Base-by-base conservation (phyloP, 1,139 yeast species). In the Blastobotrys malaysiensis region DNA sequence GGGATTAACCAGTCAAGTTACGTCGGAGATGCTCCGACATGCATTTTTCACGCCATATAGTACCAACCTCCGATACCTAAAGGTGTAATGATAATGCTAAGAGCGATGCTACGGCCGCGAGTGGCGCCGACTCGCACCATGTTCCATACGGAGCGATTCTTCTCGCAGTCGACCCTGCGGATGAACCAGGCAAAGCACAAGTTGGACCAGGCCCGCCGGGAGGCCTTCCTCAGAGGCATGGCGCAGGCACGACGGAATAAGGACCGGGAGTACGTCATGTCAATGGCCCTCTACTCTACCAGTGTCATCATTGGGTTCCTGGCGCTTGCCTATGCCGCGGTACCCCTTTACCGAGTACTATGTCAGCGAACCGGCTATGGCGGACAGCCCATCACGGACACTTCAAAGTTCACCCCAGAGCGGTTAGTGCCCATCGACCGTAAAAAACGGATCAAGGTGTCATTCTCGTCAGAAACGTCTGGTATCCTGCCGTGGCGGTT, bases 341-440 rank as follows among this genome's bases (percentile, higher is more conserved):
- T 95, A 9, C 98, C 99, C 2, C 73, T 95, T 19, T 95, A 95
- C 69, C 76, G 97, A 61, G 91, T 93, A 19, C 78, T 95, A 48
- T 95, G 99, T 75, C 89, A 91, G 64, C 81, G 96, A 71, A 91
- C 97, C 0, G 99, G 99, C 0, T 93, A 87, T 80, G 97, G 93
- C 51, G 99, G 99, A 49, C 83, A 85, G 9, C 98, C 99, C 14
- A 86, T 91, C 62, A 90, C 97, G 0, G 99, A 93, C 67, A 73
- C 78, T 46, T 70, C 84, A 14, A 83, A 80, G 63, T 88, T 93
- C 70, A 88, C 97, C 0, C 83, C 91, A 9, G 99, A 93, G 65
- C 86, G 86, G 65, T 75, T 95, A 69, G 75, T 88, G 20, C 97
- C 99, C 0, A 95, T 95, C 13, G 93, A 90, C 57, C 85, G 93